Evolutionary conservation across 192 early-diverging fungal species (phyloP).

Genomic region (Coemansia furcata): DNA sequence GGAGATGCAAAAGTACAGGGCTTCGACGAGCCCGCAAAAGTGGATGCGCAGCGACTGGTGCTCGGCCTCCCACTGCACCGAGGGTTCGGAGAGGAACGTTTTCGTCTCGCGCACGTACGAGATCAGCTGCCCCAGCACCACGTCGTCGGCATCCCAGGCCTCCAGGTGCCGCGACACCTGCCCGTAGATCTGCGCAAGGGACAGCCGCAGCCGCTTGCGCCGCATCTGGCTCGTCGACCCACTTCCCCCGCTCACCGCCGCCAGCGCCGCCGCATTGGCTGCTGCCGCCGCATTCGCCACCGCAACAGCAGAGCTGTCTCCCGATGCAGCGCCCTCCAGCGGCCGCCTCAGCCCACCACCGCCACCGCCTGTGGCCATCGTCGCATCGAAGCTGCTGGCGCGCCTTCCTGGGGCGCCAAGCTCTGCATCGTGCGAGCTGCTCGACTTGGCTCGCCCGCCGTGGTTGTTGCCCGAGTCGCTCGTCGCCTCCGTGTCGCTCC

Average conservation of each 20-base stretch:
- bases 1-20: conserved; percentile 73
- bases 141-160: conserved; percentile 54
- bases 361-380: not conserved
- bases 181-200: conserved; percentile 48
- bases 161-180: conserved; percentile 48
- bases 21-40: conserved; percentile 86
- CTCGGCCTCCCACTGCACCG: conserved; percentile 82
- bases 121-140: conserved; percentile 63
- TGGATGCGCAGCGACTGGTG: conserved; percentile 84
- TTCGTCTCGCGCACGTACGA: conserved; percentile 76
- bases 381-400: conserved; percentile 49
- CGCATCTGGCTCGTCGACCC: conserved; percentile 34
- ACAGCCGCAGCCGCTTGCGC: conserved; percentile 34
- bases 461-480: conserved; percentile 22
- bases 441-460: not conserved
- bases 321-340: not conserved
- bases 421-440: not conserved
- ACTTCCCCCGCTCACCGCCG: conserved; percentile 24
- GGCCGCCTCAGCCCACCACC: not conserved
- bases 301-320: not conserved
- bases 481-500: conserved; percentile 28
- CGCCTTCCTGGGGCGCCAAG: conserved; percentile 11
- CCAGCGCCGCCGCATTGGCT: conserved; percentile 28
- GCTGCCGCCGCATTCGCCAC: conserved; percentile 13
- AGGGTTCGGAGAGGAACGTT: conserved; percentile 71